Evolutionary conservation across 768 basidiomycete genomes (phyloP), one percentile per base, ranked within the genome.

Genomic region (Pleurotus salmoneostramineus): DNA sequence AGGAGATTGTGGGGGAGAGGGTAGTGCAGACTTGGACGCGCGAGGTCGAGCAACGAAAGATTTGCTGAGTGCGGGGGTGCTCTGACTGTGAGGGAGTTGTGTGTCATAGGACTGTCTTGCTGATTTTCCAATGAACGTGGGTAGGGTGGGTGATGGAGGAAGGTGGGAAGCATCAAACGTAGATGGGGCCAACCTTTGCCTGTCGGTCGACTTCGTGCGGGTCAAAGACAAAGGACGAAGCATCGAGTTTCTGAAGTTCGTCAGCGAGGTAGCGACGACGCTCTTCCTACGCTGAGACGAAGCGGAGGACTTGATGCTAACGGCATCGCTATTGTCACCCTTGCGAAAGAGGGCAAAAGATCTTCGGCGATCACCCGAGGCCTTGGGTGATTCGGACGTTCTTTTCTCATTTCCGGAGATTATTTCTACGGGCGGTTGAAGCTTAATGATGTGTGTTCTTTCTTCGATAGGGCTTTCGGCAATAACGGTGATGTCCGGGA

Each of bases 231-330:
- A 61, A 1, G 70, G 73, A 33, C 76, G 76, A 4, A 73, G 68
- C 43, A 81, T 69, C 0, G 79, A 76, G 44, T 80, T 77, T 31
- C 79, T 75, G 14, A 83, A 67, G 63, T 77, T 81, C 47, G 69
- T 67, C 35, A 81, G 63, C 4, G 79, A 79, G 10, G 68, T 65
- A 3, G 74, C 66, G 6, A 76, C 66, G 0, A 68, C 67, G 3
- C 35, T 56, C n/a, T 36, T 56, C 37, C 32, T 40, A 40, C 34
- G 36, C 27, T n/a, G 52, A 31, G 52, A 55, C 3, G 52, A 55
- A 8, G 52, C 6, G 14, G 40, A 14, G n/a, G 40, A 40, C 36
- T 48, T 56, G 6, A 37, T 15, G n/a, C 44, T 46, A 14, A 34
- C 32, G 10, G 44, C 42, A 17, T 56, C 46, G 32, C 31, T 37